These are phyloP conservation scores for Fomitopsis schrenkii DNA, from an alignment of 1,284 basidiomycete genomes.

Conservation along the genomic window DNA sequence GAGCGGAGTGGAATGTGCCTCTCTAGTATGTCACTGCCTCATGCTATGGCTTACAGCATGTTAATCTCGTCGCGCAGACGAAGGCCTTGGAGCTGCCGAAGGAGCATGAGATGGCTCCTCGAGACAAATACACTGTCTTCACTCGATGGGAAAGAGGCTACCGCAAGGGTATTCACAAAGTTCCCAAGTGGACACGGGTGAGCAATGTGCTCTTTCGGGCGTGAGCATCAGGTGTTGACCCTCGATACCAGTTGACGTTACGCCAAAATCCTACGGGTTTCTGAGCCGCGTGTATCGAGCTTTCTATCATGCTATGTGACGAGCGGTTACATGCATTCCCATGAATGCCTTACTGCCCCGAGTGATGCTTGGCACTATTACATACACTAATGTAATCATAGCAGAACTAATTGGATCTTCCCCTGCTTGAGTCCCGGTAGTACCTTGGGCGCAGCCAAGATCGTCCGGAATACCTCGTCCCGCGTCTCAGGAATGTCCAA, in stretches of 20 bases:
- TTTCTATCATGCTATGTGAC: conserved; percentile 13
- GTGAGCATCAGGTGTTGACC: conserved; percentile 3
- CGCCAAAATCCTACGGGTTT: conserved; percentile 89
- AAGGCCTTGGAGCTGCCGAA: conserved; percentile 78
- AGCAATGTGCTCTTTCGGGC: conserved; percentile 20
- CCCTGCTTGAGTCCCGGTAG: conserved; percentile 62
- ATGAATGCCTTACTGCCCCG: neutral
- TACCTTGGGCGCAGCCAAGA: conserved; percentile 60
- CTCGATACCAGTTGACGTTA: conserved; percentile 60
- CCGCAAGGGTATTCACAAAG: conserved; percentile 94
- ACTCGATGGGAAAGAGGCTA: conserved; percentile 70
- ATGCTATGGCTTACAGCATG: neutral
- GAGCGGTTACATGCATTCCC: neutral
- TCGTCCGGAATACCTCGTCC: conserved; percentile 73
- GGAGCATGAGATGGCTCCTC: conserved; percentile 82
- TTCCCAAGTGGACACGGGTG: conserved; percentile 92
- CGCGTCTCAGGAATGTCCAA: conserved; percentile 81
- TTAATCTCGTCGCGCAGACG: conserved; percentile 34
- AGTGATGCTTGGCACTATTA: neutral
- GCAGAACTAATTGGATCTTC: conserved; percentile 68
- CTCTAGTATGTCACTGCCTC: conserved; percentile 56
- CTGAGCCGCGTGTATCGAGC: conserved; percentile 33
- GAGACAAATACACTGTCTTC: conserved; percentile 97
- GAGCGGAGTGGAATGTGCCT: conserved; percentile 74
- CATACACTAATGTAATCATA: conserved; percentile 8